Conservation (phyloP, 352 stramenopile genomes). For the Blastocystis sp. region DNA sequence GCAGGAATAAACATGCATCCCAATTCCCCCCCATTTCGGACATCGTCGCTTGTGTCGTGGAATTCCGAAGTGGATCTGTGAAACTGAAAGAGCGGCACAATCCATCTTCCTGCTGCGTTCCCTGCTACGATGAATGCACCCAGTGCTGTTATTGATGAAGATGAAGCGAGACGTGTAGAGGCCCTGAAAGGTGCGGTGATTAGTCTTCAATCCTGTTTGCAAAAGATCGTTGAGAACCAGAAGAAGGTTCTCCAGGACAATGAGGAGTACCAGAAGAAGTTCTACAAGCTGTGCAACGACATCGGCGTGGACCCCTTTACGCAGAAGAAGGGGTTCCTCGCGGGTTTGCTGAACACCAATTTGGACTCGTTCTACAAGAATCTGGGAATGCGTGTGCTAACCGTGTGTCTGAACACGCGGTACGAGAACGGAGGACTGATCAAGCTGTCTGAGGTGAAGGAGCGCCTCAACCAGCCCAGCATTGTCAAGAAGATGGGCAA, state of each 20-base stretch:
- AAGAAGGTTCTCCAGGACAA: conserved; percentile 39
- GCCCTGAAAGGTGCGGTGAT: conserved; percentile 29
- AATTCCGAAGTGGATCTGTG: not conserved
- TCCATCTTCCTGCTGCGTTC: too few relatives aligned
- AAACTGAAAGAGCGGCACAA: not conserved
- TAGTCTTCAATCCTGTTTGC: conserved; percentile 43
- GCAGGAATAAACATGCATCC: not conserved
- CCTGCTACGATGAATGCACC: not conserved
- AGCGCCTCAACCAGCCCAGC: conserved; percentile 27
- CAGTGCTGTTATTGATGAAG: not conserved
- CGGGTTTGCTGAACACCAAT: conserved; percentile 61
- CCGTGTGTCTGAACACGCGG: conserved; percentile 51
- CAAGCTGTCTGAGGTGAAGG: conserved; percentile 26
- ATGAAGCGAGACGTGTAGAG: conserved; percentile 5
- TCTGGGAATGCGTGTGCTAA: conserved; percentile 56
- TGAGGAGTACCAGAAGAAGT: conserved; percentile 65
- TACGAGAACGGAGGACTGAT: conserved; percentile 67
- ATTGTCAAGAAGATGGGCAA: conserved; percentile 2
- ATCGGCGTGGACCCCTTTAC: conserved; percentile 67
- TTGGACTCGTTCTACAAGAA: conserved; percentile 57
- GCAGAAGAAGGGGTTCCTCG: conserved; percentile 66
- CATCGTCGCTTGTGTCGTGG: not conserved
- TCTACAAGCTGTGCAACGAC: conserved; percentile 68
- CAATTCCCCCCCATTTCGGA: not conserved
- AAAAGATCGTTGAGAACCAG: conserved; percentile 55